These are phyloP conservation scores for Trichoderma gamsii DNA, from an alignment of 495 filamentous ascomycete species.

Conservation along the genomic window DNA sequence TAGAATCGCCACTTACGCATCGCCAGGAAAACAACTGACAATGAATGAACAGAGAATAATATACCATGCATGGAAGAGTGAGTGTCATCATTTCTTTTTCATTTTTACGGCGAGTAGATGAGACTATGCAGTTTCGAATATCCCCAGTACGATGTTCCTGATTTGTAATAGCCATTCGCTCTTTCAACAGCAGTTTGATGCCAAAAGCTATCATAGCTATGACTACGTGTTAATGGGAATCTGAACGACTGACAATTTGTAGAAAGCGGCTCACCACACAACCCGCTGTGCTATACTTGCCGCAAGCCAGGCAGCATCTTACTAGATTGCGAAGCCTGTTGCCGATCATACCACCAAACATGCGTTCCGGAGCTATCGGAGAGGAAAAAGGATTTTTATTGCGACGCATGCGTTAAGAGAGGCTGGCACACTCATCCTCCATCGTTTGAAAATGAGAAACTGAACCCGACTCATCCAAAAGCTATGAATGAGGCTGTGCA, in stretches of 20 bases:
- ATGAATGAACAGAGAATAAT: conserved; percentile 7
- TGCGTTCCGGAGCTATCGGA: not conserved
- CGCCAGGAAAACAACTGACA: not conserved
- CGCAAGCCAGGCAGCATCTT: not conserved
- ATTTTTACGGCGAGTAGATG: not conserved
- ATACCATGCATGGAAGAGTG: not conserved
- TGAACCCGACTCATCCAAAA: not conserved
- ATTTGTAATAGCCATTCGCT: not conserved
- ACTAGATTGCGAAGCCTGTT: not conserved
- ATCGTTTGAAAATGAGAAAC: not conserved
- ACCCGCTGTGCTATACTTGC: not conserved
- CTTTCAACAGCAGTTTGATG: not conserved
- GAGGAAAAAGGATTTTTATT: not conserved
- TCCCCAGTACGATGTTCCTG: not conserved
- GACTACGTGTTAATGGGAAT: not conserved
- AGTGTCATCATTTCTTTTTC: not conserved
- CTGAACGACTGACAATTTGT: not conserved
- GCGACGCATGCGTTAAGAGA: not conserved
- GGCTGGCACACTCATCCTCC: not conserved
- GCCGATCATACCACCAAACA: not conserved
- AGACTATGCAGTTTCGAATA: not conserved
- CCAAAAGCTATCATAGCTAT: not conserved
- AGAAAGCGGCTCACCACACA: conserved; percentile 8
- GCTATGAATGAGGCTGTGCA: not conserved
- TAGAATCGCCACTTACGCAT: not conserved